Base-by-base conservation (phyloP, 768 basidiomycete genomes). In the Termitomyces sp. region DNA sequence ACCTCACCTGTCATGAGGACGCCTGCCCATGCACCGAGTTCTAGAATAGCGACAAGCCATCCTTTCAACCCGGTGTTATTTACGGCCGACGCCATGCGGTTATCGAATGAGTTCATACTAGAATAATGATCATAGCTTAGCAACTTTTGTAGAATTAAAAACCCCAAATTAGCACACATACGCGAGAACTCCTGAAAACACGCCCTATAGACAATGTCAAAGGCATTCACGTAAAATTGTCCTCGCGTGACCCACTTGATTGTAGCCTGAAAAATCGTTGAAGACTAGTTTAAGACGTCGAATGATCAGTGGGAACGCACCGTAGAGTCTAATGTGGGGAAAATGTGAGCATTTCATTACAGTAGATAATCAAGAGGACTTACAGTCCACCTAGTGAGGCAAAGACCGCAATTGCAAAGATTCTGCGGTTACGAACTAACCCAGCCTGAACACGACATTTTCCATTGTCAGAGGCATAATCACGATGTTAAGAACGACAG, bases 311-410 rank as follows among this genome's bases (percentile, higher is more conserved):
- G 55, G 59, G 37, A 55, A 68, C 71, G 45, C 15, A 83, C 84
- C 84, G 74, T 86, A 87, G 22, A 86, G 73, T 47, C 83, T 89
- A n/a, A 17, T n/a, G 68, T 11, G 40, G 40, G 32, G n/a, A 11
- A 1, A 45, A 15, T 14, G 28, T 52, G 22, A 49, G 34, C 21
- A 40, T 46, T 34, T 45, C 37, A 46, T 58, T 38, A n/a, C 17
- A 24, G 22, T 4, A 45, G 7, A 19, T 12, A 6, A 43, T 21
- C 12, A 19, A 37, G 34, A 19, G 26, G 7, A 75, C 85, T 62
- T 71, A 84, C 77, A 92, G 68, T 62, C 88, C 88, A 65, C 90
- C 90, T 21, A 90, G 74, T 14, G 87, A 89, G 2, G 88, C 89
- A 62, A 90, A 92, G 19, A 88, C 78, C 14, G 89, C 82, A 51